Evolutionary conservation across 2,329 filamentous ascomycete species (phyloP).

Genomic region (Claviceps paspali): DNA sequence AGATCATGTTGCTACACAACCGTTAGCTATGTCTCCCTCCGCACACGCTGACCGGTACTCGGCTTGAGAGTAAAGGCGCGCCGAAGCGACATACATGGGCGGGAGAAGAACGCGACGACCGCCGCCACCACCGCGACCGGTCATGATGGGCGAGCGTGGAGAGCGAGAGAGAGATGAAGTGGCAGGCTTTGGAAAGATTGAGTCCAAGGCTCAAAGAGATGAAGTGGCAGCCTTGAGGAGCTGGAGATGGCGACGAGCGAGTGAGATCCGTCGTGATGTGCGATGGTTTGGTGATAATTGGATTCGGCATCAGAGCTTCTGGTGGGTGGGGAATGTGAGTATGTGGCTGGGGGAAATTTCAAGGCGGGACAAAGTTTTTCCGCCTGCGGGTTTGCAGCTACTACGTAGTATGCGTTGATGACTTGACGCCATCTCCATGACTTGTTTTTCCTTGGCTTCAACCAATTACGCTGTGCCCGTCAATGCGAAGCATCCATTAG

Average conservation of each 20-base stretch:
- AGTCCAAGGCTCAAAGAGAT: too few species aligned
- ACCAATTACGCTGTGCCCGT: too few species aligned
- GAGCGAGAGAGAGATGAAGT: neutral
- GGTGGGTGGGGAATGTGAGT: neutral
- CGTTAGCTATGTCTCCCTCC: slow-evolving; percentile 12
- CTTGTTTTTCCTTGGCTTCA: too few species aligned
- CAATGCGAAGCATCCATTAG: too few species aligned
- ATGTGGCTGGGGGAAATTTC: slow-evolving; percentile 5
- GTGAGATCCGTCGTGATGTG: slow-evolving; percentile 3
- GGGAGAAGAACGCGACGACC: slow-evolving; percentile 45
- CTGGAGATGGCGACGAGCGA: neutral
- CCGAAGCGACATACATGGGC: slow-evolving; percentile 29
- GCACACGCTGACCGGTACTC: too few species aligned
- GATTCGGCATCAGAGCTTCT: slow-evolving; percentile 1
- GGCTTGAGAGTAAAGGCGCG: too few species aligned
- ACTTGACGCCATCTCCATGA: too few species aligned
- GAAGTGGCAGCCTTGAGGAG: neutral
- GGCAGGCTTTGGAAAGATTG: too few species aligned
- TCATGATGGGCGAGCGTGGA: slow-evolving; percentile 26
- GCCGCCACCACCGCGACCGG: slow-evolving; percentile 43
- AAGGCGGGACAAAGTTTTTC: slow-evolving; percentile 6
- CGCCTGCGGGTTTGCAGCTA: too few species aligned
- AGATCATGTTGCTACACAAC: slow-evolving; percentile 28
- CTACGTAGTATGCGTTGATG: too few species aligned
- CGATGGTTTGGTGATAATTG: too few species aligned